These are phyloP conservation scores for Peniophora sp. DNA, from an alignment of 1,284 basidiomycete genomes.

Conservation along the genomic window DNA sequence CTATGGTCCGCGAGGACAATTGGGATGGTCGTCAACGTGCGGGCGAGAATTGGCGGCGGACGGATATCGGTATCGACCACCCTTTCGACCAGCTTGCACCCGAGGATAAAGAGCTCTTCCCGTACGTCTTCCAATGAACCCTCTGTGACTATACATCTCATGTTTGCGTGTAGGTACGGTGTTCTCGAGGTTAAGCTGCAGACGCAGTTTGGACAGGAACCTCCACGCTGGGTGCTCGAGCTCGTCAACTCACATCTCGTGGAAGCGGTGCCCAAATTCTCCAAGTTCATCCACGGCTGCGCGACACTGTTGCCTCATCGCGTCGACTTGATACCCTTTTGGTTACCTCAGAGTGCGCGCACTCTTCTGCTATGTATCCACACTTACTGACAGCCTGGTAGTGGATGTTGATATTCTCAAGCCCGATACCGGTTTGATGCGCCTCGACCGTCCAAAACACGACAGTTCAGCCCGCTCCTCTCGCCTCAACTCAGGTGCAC, in stretches of 20 bases:
- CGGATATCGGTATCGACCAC: conserved; percentile 88
- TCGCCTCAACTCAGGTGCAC: conserved; percentile 33
- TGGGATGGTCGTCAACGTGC: conserved; percentile 84
- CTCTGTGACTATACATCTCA: background rate
- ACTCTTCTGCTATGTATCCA: background rate
- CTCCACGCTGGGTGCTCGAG: conserved; percentile 94
- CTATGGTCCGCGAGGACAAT: conserved; percentile 92
- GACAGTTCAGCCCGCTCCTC: conserved; percentile 30
- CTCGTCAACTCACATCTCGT: conserved; percentile 92
- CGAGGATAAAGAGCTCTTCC: conserved; percentile 91
- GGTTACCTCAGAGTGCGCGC: conserved; percentile 83
- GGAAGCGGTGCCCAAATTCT: conserved; percentile 89
- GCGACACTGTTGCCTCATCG: conserved; percentile 89
- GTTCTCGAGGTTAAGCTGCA: conserved; percentile 97
- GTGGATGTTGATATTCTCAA: conserved; percentile 94
- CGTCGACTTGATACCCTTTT: conserved; percentile 98
- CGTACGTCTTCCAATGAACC: conserved; percentile 37
- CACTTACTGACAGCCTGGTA: conserved; percentile 19
- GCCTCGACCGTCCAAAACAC: conserved; percentile 67
- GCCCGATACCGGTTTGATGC: conserved; percentile 69
- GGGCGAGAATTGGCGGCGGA: conserved; percentile 89
- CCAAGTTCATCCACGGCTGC: conserved; percentile 98
- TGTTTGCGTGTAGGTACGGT: conserved; percentile 52
- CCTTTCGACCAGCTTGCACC: conserved; percentile 77
- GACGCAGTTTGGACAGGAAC: conserved; percentile 94